A percentile compares a stretch with the other conserved stretches of the same genome.
phyloP scores from a whole-genome alignment of 768 basidiomycete genomes.

The Podaxis pistillaris region DNA sequence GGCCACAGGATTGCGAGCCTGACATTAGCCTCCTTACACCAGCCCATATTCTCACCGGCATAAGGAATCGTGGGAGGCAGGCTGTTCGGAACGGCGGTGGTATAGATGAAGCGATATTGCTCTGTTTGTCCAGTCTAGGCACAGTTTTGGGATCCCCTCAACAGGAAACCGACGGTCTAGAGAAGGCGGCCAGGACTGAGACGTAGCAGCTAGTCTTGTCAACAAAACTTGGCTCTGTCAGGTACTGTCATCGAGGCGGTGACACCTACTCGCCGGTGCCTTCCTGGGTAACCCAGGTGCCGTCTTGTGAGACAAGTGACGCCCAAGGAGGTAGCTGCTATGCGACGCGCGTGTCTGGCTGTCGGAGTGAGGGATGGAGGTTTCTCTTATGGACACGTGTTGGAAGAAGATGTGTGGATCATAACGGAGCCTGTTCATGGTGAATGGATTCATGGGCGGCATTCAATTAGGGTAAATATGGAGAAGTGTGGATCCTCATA shows the following conservation, averaged over 20 bases:
- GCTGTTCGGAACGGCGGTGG: not conserved
- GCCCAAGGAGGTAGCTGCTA: slow-evolving; percentile 22
- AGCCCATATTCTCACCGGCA: slow-evolving; percentile 41
- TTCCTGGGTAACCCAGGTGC: not conserved
- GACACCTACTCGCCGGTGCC: not conserved
- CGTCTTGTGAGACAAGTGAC: not conserved
- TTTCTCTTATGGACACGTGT: slow-evolving; percentile 5
- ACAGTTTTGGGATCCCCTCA: slow-evolving; percentile 15
- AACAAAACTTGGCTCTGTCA: slow-evolving; percentile 15
- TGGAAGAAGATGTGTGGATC: slow-evolving; percentile 1
- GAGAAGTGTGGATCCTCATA: slow-evolving; percentile 6
- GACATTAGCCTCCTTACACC: slow-evolving; percentile 35
- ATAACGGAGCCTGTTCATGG: not conserved
- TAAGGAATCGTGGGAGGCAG: slow-evolving; percentile 21
- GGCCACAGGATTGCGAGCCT: slow-evolving; percentile 17
- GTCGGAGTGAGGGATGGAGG: not conserved
- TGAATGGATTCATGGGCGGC: not conserved
- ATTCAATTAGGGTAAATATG: slow-evolving; percentile 1
- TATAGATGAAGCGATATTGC: slow-evolving; percentile 24
- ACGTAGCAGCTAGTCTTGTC: slow-evolving; percentile 12
- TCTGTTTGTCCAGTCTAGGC: slow-evolving; percentile 30
- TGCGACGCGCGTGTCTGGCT: slow-evolving; percentile 23
- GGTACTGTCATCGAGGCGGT: not conserved
- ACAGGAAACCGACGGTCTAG: not conserved
- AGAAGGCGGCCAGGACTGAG: not conserved